Conservation (phyloP, 805 yeast genomes). For the Lipomyces lipofer region DNA sequence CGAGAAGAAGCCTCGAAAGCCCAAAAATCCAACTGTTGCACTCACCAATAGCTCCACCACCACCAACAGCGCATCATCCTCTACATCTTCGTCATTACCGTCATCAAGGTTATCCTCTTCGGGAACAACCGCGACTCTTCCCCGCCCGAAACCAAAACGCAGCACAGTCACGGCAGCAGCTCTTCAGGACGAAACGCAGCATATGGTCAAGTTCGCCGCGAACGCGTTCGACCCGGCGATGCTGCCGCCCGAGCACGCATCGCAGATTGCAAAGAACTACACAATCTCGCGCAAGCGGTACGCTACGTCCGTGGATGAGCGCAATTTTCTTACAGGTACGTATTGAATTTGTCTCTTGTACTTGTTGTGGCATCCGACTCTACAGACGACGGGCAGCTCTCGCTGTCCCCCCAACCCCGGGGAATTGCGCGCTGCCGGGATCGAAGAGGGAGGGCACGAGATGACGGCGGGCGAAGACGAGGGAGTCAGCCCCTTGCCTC, state of each 20-base stretch:
- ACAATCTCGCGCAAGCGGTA: constrained; percentile 49
- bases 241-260: constrained; percentile 28
- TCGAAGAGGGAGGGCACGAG: too few relatives aligned
- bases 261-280: constrained; percentile 20
- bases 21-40: too few relatives aligned
- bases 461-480: too few relatives aligned
- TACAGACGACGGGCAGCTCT: too few relatives aligned
- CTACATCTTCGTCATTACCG: too few relatives aligned
- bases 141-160: constrained; percentile 5
- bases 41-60: too few relatives aligned
- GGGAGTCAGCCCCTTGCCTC: too few relatives aligned
- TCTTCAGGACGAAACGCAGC: constrained; percentile 13
- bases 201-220: constrained; percentile 27
- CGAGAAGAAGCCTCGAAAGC: too few relatives aligned
- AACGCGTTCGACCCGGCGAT: constrained; percentile 17
- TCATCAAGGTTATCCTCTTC: too few relatives aligned
- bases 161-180: not conserved
- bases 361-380: not conserved
- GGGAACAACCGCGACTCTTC: not conserved
- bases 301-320: constrained; percentile 71
- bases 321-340: constrained; percentile 40
- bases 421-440: too few relatives aligned
- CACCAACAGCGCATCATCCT: too few relatives aligned
- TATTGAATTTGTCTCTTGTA: not conserved
- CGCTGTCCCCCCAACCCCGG: too few relatives aligned